A percentile compares a stretch with the other conserved stretches of the same genome.
Conservation (phyloP, 495 filamentous ascomycete genomes). For the Tuber magnatum region DNA sequence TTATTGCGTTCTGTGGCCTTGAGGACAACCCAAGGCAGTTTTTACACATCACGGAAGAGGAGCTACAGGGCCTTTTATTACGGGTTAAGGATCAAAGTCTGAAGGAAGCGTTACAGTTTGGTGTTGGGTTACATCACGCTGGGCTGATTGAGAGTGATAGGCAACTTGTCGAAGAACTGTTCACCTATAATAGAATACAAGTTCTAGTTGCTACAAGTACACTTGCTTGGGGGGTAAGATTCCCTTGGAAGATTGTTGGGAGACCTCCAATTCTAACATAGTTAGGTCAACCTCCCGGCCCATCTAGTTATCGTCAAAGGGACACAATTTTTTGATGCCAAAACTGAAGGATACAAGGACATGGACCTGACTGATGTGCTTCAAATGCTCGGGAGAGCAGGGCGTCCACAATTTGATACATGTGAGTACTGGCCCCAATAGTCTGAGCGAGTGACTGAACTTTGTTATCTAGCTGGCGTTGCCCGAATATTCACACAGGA, state of each 20-base stretch:
- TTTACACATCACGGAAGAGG: constrained; percentile 87
- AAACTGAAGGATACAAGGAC: constrained; percentile 94
- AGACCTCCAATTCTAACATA: neutral
- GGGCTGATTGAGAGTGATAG: constrained; percentile 92
- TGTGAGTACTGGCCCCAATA: constrained; percentile 40
- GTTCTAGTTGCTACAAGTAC: constrained; percentile 95
- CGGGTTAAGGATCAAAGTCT: constrained; percentile 88
- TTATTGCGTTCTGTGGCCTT: constrained; percentile 97
- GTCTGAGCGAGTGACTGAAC: constrained; percentile 5
- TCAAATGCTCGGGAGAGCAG: constrained; percentile 95
- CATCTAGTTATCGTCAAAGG: constrained; percentile 98
- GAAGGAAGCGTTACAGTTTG: constrained; percentile 85
- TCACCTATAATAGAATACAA: constrained; percentile 96
- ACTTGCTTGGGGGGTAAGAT: constrained; percentile 74
- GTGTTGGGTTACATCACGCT: constrained; percentile 94
- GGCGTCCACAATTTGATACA: constrained; percentile 90
- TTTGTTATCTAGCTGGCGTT: constrained; percentile 56
- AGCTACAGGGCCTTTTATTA: constrained; percentile 72
- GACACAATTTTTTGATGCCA: constrained; percentile 96
- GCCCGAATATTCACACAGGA: constrained; percentile 97
- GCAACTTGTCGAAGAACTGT: constrained; percentile 84
- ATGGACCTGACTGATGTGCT: constrained; percentile 99
- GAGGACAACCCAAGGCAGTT: constrained; percentile 95
- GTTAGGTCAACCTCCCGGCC: constrained; percentile 73
- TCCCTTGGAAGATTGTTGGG: neutral